Evolutionary conservation across 2,329 filamentous ascomycete genomes (phyloP).

Genomic region (Ascosphaera aggregata): DNA sequence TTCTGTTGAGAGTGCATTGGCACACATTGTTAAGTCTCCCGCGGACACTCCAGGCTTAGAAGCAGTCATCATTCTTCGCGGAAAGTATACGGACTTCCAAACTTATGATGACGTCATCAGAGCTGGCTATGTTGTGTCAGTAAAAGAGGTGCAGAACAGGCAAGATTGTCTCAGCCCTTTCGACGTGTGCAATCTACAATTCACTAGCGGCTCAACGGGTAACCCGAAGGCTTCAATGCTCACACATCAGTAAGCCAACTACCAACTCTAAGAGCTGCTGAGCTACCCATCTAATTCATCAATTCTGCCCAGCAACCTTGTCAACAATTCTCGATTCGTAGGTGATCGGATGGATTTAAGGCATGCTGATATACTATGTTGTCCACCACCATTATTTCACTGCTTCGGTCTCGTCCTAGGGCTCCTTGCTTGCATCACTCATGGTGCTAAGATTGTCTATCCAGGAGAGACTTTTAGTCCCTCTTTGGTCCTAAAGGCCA

Average conservation of each 20-base stretch:
- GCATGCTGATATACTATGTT: conserved; percentile 46
- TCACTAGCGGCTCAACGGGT: conserved; percentile 53
- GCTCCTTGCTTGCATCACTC: conserved; percentile 46
- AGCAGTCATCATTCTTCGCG: conserved; percentile 38
- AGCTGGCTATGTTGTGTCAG: conserved; percentile 25
- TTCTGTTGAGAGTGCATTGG: conserved; percentile 37
- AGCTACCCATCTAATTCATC: no score
- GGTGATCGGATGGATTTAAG: conserved; percentile 52
- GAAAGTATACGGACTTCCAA: conserved; percentile 28
- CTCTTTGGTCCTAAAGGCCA: conserved; percentile 38
- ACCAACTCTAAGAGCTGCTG: no score
- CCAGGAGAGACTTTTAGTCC: conserved; percentile 53
- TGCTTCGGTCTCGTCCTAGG: conserved; percentile 66
- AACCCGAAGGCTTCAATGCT: conserved; percentile 53
- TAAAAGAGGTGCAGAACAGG: conserved; percentile 28
- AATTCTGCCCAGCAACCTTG: conserved; percentile 19
- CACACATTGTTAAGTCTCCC: conserved; percentile 17
- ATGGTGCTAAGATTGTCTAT: conserved; percentile 55
- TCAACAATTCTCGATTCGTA: conserved; percentile 46
- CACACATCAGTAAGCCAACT: conserved; percentile 44
- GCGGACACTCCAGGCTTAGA: conserved; percentile 18
- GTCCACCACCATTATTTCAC: conserved; percentile 65
- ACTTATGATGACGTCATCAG: conserved; percentile 37
- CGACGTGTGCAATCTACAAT: conserved; percentile 51
- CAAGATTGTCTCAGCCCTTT: conserved; percentile 35